Evolutionary conservation across 1,139 yeast species (phyloP).

Genomic region (Yamadazyma membranifaciens): DNA sequence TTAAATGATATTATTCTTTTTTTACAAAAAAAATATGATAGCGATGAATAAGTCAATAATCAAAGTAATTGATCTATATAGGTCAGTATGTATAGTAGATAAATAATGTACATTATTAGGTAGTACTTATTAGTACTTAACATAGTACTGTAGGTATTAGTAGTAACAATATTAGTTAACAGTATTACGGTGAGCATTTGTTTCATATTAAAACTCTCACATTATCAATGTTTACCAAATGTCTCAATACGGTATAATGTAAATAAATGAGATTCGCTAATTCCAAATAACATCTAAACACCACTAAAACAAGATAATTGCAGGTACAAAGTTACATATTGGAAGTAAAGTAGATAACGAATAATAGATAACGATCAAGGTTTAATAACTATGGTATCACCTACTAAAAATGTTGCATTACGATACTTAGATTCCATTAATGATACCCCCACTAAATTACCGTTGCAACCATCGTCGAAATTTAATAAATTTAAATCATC

Average conservation of each 20-base stretch:
- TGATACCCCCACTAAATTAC: constrained; percentile 25
- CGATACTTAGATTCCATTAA: constrained; percentile 33
- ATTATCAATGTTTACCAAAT: not conserved
- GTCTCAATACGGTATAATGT: not conserved
- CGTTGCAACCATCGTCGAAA: constrained; percentile 33
- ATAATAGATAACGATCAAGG: not conserved
- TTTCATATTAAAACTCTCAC: not conserved
- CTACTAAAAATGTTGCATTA: constrained; percentile 27
- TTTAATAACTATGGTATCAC: constrained; percentile 21
- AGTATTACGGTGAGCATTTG: no score
- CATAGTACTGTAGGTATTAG: no score
- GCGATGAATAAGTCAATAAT: no score
- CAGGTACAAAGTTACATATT: no score
- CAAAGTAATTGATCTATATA: not conserved
- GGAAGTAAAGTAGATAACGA: not conserved
- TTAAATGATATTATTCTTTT: constrained; percentile 31
- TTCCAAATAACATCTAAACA: not conserved
- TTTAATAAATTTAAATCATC: constrained; percentile 19
- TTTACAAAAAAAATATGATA: constrained; percentile 23
- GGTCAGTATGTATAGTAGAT: constrained; percentile 1
- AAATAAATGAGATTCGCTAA: constrained; percentile 1
- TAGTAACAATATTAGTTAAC: no score
- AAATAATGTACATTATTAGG: no score
- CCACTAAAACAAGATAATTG: no score
- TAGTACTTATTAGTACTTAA: no score